Evolutionary conservation across 73 alveolate species (phyloP), one percentile per base, ranked within the genome.

Genomic region (Stentor roeselii): DNA sequence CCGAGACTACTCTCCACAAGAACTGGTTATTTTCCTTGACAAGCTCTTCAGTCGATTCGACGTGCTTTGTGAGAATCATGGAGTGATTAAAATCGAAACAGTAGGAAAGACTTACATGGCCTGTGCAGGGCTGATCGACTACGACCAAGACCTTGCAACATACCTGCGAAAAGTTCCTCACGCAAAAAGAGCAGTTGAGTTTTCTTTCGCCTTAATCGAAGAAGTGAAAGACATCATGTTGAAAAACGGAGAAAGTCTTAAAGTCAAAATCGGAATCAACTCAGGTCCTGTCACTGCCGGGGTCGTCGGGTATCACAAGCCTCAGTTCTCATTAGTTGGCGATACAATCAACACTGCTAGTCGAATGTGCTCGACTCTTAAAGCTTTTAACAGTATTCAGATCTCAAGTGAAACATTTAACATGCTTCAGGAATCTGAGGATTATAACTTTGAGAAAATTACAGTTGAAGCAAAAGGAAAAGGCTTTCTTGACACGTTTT

Each of bases 281-380:
- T 90, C 95, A 59, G 99, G 99, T 27, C 88, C 92, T 67, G 99
- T 97, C 3, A 92, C 96, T 38, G 97, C 99, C 3, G 99, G 99
- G 3, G 99, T 97, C 40, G 98, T 98, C 6, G 99, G 99, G 14
- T 94, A 91, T 41, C 98, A 96, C 82, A 92, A 95, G 67, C 99
- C 99, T 0, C 96, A 97, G 85, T 98, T 97, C 91, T 92, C 99
- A 36, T 89, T 98, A 42, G 94, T 98, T 36, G 99, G 99, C 31
- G 99, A 97, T 90, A 96, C 99, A 27, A 99, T 98, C 36, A 97
- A 98, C 92, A 98, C 99, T 58, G 96, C 99, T 35, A 93, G 98
- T 59, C 92, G 99, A 86, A 98, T 97, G 94, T 93, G 99, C 67
- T 87, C 97, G 2, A 92, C 95, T 42, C 88, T 97, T 38, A 84